phyloP scores from a whole-genome alignment of 1,284 basidiomycete genomes.

The Marasmius tenuissimus region DNA sequence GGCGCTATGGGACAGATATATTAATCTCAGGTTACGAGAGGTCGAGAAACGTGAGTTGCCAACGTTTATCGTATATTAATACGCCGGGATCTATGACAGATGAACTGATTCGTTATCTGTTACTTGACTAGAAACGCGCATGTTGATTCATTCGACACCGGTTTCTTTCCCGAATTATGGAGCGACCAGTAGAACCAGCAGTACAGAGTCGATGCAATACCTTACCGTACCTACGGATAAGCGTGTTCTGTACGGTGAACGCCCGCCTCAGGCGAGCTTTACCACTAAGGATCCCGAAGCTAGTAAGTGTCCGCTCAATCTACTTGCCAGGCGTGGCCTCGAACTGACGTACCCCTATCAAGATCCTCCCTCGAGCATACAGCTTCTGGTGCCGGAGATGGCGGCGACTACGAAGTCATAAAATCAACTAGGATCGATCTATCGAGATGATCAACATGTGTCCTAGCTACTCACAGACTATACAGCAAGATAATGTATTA shows the following conservation, averaged over 20 bases:
- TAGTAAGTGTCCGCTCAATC: neutral
- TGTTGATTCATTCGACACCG: neutral
- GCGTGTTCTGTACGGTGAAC: neutral
- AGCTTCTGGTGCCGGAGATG: neutral
- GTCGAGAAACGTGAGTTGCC: constrained; percentile 1
- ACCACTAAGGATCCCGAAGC: neutral
- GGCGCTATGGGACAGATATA: constrained; percentile 33
- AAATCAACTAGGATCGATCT: neutral
- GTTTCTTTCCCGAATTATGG: neutral
- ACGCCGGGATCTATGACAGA: too few relatives aligned
- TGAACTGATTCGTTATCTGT: too few relatives aligned
- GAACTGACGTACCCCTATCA: neutral
- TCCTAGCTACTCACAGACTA: too few relatives aligned
- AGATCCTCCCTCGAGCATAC: neutral
- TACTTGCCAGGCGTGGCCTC: neutral
- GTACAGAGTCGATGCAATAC: neutral
- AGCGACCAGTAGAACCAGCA: neutral
- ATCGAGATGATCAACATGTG: too few relatives aligned
- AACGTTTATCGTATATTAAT: too few relatives aligned
- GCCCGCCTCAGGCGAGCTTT: neutral
- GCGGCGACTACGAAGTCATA: neutral
- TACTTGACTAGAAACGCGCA: neutral
- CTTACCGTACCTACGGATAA: neutral
- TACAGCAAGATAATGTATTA: too few relatives aligned
- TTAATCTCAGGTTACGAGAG: constrained; percentile 23